phyloP scores from a whole-genome alignment of 176 grass and related monocot genomes.

The Chrysopogon serrulatus region DNA sequence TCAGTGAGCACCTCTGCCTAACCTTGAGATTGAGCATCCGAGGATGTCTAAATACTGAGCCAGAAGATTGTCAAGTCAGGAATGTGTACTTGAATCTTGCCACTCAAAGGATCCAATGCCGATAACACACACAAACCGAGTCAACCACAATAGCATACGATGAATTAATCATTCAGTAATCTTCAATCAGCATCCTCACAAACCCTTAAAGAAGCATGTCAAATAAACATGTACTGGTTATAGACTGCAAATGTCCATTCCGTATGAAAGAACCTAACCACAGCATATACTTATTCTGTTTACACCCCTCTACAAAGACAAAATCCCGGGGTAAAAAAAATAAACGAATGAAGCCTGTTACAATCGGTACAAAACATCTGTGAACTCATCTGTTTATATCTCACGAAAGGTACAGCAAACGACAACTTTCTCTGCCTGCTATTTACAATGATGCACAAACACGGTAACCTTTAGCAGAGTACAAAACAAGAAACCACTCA shows the following conservation, averaged over 20 bases:
- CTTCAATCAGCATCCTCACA: not conserved
- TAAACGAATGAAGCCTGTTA: slow-evolving; percentile 49
- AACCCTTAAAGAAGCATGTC: not conserved
- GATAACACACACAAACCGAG: not conserved
- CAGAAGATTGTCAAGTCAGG: not conserved
- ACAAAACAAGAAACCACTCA: slow-evolving; percentile 32
- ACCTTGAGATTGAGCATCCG: too few relatives aligned
- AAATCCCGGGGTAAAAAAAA: slow-evolving; percentile 26
- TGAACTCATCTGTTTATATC: slow-evolving; percentile 34
- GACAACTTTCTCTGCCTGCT: slow-evolving; percentile 47
- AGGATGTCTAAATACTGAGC: not conserved
- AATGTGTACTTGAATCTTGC: not conserved
- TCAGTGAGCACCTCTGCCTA: too few relatives aligned
- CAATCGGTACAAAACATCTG: slow-evolving; percentile 46
- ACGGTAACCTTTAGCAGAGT: slow-evolving; percentile 42
- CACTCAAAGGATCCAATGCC: not conserved
- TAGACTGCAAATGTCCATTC: not conserved
- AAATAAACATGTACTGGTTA: not conserved
- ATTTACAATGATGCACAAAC: slow-evolving; percentile 69
- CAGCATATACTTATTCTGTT: slow-evolving; percentile 26
- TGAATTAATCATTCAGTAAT: too few relatives aligned
- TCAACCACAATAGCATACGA: not conserved
- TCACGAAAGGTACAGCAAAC: slow-evolving; percentile 27
- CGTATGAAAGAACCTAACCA: not conserved
- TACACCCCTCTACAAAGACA: slow-evolving; percentile 34